phyloP scores from a whole-genome alignment of 441 rosid species.

The Euphorbia schlechtendalii region DNA sequence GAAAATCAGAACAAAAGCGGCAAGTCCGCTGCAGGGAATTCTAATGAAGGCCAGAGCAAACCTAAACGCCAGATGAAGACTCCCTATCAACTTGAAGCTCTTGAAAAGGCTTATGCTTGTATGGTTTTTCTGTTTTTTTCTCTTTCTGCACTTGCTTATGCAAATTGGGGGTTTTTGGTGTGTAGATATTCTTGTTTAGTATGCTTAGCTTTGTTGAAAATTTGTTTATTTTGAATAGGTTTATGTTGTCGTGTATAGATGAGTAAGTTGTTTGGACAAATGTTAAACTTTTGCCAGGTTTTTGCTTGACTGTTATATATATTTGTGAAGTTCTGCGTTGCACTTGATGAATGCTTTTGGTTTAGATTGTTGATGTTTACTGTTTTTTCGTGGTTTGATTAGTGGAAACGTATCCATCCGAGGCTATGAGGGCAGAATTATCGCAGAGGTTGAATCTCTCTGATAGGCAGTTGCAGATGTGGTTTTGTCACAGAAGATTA shows the following conservation, averaged over 20 bases:
- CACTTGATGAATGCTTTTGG: background rate
- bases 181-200: background rate
- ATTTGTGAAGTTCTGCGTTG: background rate
- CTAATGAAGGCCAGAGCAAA: conserved; percentile 47
- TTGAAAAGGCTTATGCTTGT: conserved; percentile 87
- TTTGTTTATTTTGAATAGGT: background rate
- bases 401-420: conserved; percentile 94
- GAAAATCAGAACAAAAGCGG: conserved; percentile 31
- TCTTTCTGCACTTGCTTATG: background rate
- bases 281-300: background rate
- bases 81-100: conserved; percentile 78
- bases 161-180: background rate
- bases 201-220: background rate
- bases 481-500: conserved; percentile 98
- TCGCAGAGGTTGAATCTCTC: conserved; percentile 79
- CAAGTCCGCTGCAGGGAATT: conserved; percentile 19
- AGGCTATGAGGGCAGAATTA: conserved; percentile 62
- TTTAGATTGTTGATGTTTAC: conserved; percentile 16
- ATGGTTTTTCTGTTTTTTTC: conserved; percentile 7
- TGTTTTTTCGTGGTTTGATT: conserved; percentile 12
- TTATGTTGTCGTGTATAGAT: background rate
- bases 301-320: background rate
- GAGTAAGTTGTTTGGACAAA: background rate
- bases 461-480: conserved; percentile 99
- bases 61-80: conserved; percentile 99